These are phyloP conservation scores for Talaromyces borbonicus DNA, from an alignment of 495 filamentous ascomycete species.

Conservation along the genomic window DNA sequence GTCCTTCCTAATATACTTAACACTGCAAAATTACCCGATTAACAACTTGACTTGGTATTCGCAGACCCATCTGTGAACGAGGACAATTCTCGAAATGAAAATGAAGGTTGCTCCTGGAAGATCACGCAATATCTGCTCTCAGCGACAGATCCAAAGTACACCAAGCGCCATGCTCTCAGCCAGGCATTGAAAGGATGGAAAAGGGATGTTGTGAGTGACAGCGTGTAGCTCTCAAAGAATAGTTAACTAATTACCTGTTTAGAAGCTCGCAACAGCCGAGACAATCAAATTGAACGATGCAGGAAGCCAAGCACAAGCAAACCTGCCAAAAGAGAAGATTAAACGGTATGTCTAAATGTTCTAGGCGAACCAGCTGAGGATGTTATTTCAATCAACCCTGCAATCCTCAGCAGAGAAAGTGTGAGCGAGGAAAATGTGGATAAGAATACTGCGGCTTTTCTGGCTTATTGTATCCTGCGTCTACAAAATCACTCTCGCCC, in stretches of 20 bases:
- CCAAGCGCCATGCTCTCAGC: constrained; percentile 1
- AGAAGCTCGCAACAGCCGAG: constrained; percentile 2
- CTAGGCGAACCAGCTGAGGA: not conserved
- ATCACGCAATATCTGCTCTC: constrained; percentile 1
- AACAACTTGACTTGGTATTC: constrained; percentile 4
- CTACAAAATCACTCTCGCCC: not conserved
- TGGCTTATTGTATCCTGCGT: constrained; percentile 1
- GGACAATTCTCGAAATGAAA: constrained; percentile 7
- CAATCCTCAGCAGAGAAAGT: constrained; percentile 1
- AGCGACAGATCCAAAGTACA: constrained; percentile 4
- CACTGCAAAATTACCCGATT: constrained; percentile 5
- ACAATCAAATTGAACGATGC: constrained; percentile 2
- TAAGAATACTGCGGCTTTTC: not conserved
- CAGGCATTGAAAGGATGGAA: constrained; percentile 5
- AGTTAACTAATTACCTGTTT: constrained; percentile 6
- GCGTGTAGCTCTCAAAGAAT: constrained; percentile 2
- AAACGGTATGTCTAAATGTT: not conserved
- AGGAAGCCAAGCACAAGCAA: constrained; percentile 3
- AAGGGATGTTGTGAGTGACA: not conserved
- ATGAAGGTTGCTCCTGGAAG: constrained; percentile 5
- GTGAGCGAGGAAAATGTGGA: constrained; percentile 2
- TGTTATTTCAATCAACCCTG: constrained; percentile 1
- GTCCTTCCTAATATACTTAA: constrained; percentile 6
- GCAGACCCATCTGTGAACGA: constrained; percentile 5
- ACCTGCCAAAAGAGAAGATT: not conserved